A percentile compares a stretch with the other conserved stretches of the same genome.
Evolutionary conservation across 371 early-diverging fungal species (phyloP).

Genomic region (Circinella umbellata): DNA sequence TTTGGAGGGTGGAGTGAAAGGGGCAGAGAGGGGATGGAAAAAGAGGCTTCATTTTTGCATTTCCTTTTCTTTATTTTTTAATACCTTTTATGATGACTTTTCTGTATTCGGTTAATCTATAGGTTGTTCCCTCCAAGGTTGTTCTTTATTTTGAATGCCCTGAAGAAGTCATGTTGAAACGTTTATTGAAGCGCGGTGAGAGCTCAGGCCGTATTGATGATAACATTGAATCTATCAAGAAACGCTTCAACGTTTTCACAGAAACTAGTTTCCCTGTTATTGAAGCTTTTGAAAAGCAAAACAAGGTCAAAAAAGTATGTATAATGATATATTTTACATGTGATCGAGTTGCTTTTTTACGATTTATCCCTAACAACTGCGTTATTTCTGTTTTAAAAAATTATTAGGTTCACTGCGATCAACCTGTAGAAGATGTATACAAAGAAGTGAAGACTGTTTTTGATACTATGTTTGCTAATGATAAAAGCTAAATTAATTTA

Average conservation of each 20-base stretch:
- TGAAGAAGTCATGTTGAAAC: constrained; percentile 86
- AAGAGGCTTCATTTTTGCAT: no score
- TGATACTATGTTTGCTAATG: constrained; percentile 28
- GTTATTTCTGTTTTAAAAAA: not conserved
- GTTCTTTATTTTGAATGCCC: constrained; percentile 94
- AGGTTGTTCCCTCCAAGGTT: constrained; percentile 64
- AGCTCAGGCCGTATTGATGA: constrained; percentile 96
- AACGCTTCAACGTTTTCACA: constrained; percentile 87
- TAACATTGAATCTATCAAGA: constrained; percentile 93
- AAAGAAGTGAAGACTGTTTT: constrained; percentile 46
- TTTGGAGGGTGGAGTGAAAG: no score
- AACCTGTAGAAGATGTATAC: constrained; percentile 58
- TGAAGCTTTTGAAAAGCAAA: constrained; percentile 71
- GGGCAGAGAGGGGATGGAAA: no score
- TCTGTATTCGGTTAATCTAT: not conserved
- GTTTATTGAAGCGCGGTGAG: constrained; percentile 90
- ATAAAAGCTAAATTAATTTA: not conserved
- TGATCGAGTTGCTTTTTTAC: no score
- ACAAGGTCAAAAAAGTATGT: constrained; percentile 78
- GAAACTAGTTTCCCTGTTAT: constrained; percentile 93
- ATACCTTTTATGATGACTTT: not conserved
- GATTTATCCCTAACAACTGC: not conserved
- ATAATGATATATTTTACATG: no score
- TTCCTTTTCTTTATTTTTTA: no score
- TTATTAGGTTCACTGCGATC: constrained; percentile 51